Conservation (phyloP, 2,329 filamentous ascomycete species). For the Blastomyces silverae region DNA sequence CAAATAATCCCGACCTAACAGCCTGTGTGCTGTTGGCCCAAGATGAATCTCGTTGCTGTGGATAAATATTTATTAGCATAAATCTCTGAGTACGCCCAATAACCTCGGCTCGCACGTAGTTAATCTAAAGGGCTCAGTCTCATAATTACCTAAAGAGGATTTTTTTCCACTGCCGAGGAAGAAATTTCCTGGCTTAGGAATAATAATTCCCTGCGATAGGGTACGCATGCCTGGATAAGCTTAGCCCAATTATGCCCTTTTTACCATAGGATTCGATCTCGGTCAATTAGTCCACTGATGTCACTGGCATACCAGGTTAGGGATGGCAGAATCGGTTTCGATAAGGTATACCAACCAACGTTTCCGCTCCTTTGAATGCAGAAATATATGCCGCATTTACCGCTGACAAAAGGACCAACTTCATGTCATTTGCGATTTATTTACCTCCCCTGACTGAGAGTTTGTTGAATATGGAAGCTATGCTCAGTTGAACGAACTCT, state of each 20-base stretch:
- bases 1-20: constrained; percentile 37
- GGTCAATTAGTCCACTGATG: constrained; percentile 33
- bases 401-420: constrained; percentile 35
- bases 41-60: constrained; percentile 39
- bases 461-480: constrained; percentile 32
- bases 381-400: constrained; percentile 39
- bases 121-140: neutral
- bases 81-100: constrained; percentile 3
- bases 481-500: constrained; percentile 26
- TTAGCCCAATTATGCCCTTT: constrained; percentile 34
- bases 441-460: constrained; percentile 28
- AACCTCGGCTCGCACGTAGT: neutral
- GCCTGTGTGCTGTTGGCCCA: constrained; percentile 33
- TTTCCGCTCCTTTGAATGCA: constrained; percentile 30
- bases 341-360: constrained; percentile 35
- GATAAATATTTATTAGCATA: constrained; percentile 15
- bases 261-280: constrained; percentile 33
- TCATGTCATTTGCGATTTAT: constrained; percentile 29
- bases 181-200: constrained; percentile 25
- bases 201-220: constrained; percentile 26
- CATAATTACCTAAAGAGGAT: constrained; percentile 38
- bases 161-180: constrained; percentile 34
- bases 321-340: constrained; percentile 36
- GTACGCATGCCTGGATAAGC: constrained; percentile 33
- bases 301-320: constrained; percentile 36